phyloP scores from a whole-genome alignment of 768 basidiomycete genomes.

The Lepiota venenata region DNA sequence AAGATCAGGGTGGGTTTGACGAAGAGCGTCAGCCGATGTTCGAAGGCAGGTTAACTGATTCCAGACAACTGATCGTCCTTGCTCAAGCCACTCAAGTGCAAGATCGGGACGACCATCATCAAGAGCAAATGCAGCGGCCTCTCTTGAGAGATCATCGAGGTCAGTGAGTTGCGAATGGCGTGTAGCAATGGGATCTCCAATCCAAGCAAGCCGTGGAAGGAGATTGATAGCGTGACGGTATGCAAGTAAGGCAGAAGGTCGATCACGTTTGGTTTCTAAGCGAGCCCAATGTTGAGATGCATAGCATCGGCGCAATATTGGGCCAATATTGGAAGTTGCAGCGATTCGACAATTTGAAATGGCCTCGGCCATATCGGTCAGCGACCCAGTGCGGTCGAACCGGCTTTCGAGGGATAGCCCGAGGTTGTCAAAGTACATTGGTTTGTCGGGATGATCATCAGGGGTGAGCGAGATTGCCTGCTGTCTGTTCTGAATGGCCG shows the following conservation, averaged over 20 bases:
- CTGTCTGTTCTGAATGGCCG: not conserved
- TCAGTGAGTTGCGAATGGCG: not conserved
- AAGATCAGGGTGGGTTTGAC: not conserved
- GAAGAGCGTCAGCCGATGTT: slow-evolving; percentile 16
- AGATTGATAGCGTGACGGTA: no score
- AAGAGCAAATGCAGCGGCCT: not conserved
- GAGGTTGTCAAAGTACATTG: not conserved
- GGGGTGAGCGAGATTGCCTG: not conserved
- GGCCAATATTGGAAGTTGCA: no score
- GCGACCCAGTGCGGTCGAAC: not conserved
- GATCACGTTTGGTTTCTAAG: no score
- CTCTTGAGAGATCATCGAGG: not conserved
- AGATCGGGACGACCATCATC: not conserved
- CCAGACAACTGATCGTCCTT: not conserved
- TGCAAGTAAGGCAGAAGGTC: no score
- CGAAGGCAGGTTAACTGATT: slow-evolving; percentile 8
- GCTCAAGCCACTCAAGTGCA: slow-evolving; percentile 1
- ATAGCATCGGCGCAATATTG: no score
- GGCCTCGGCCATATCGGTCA: no score
- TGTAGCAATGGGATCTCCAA: no score
- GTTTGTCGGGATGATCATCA: not conserved
- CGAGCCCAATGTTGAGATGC: no score
- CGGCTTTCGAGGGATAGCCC: not conserved
- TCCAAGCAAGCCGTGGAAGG: no score
- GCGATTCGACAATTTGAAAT: no score